Base-by-base conservation (phyloP, 2,329 filamentous ascomycete species). In the Aureobasidium leucospermi region DNA sequence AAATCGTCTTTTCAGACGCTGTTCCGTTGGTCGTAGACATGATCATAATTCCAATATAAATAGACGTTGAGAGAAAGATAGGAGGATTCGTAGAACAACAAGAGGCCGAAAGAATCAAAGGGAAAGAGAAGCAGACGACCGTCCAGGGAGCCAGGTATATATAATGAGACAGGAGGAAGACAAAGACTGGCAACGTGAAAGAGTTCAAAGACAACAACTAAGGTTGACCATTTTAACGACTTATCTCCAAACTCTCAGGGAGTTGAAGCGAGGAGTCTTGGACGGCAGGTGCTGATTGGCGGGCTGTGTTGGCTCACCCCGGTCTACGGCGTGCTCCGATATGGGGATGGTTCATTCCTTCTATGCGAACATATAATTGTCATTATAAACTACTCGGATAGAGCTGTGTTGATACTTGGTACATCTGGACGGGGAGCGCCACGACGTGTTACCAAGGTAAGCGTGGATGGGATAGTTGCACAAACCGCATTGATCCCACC, bases 1-100 rank as follows among this genome's bases (percentile, higher is more conserved):
- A 88, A 47, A 88, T 64, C 4, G 70, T 71, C 59, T 67, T 71
- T 23, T 67, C 61, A 6, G 67, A 60, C 11, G 64, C 48, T 62
- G 63, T 66, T 15, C 52, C 52, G 15, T 56, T 56, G 16, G 36
- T 46, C 8, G 39, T 56, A 16, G 39, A 42, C 38, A 41, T 45
- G 32, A 56, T 46, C 52, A 58, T 61, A 31, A 55, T 51, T 29
- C 19, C 31, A 32, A 36, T 34, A 8, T 48, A 4, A 16, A 36
- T 23, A 23, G 23, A 3, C 23, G 23, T 23, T 4, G 2, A 23
- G 23, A 4, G 23, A 38, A 48, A 31, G 32, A 48, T 39, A 48
- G 16, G 42, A 32, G 8, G 23, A 7, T 23, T 3, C 23, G 4
- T 23, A 11, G 34, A 32, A 23, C 32, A 23, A n/a, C 34, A 31